phyloP scores from a whole-genome alignment of 1,284 basidiomycete genomes.

The Mycosarcoma mackinlayi region DNA sequence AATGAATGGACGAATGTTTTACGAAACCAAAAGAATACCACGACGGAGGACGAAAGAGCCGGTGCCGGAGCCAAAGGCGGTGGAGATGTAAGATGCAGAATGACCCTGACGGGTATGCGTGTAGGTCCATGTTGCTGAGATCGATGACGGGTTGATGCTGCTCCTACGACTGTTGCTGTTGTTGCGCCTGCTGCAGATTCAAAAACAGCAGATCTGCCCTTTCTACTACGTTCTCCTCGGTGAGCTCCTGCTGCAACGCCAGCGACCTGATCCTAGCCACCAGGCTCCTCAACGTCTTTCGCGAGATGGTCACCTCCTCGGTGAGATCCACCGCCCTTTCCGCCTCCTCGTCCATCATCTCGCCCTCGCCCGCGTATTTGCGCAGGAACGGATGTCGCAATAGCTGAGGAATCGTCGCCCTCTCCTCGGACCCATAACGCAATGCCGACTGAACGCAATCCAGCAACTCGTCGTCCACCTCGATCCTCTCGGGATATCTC shows the following conservation, averaged over 20 bases:
- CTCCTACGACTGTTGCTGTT: constrained; percentile 19
- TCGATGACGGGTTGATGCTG: constrained; percentile 9
- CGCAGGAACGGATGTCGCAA: constrained; percentile 70
- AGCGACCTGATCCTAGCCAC: constrained; percentile 50
- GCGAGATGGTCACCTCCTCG: constrained; percentile 52
- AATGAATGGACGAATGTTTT: neutral
- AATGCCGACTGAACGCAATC: constrained; percentile 81
- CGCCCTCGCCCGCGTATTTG: constrained; percentile 19
- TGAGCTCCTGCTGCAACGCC: constrained; percentile 55
- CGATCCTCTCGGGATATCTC: constrained; percentile 68
- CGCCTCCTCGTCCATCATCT: constrained; percentile 15
- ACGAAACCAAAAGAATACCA: neutral
- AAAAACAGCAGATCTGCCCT: constrained; percentile 52
- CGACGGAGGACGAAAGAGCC: no score
- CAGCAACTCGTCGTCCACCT: constrained; percentile 78
- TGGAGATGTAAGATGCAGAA: no score
- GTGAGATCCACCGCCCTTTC: constrained; percentile 19
- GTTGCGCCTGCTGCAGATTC: constrained; percentile 41
- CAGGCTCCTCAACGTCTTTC: constrained; percentile 48
- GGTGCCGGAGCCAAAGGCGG: no score
- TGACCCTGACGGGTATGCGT: no score
- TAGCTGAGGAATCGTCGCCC: constrained; percentile 81
- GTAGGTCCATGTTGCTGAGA: no score
- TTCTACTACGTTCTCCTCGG: constrained; percentile 56
- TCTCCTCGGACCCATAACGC: constrained; percentile 77